phyloP scores from a whole-genome alignment of 2,329 filamentous ascomycete species.

The Stagonosporopsis cucurbitacearum region DNA sequence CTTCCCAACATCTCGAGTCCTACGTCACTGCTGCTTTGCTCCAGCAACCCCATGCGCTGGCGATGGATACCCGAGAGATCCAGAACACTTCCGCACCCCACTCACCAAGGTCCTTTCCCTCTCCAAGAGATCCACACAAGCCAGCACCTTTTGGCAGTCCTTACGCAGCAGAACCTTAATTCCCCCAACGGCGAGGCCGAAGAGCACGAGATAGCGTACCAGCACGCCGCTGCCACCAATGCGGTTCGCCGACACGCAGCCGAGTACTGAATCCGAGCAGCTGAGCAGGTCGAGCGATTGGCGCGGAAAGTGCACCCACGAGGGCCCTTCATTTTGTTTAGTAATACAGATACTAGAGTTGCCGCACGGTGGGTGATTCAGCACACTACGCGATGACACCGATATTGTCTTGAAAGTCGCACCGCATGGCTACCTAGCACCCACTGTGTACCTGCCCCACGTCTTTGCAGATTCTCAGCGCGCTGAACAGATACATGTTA shows the following conservation, averaged over 20 bases:
- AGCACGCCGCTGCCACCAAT: not conserved
- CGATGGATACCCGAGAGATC: not conserved
- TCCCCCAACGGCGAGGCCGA: not conserved
- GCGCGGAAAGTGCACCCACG: no score
- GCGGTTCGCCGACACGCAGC: slow-evolving; percentile 2
- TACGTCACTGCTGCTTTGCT: slow-evolving; percentile 5
- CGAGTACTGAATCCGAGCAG: no score
- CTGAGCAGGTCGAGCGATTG: no score
- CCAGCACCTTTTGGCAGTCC: not conserved
- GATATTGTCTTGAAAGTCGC: no score
- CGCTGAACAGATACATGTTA: no score
- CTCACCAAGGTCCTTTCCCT: not conserved
- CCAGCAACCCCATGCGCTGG: not conserved
- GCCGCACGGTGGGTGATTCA: no score
- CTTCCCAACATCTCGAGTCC: not conserved
- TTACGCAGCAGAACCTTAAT: not conserved
- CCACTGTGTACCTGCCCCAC: no score
- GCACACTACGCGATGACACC: no score
- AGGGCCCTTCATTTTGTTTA: no score
- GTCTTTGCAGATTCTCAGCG: no score
- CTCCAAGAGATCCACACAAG: not conserved
- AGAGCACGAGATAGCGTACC: not conserved
- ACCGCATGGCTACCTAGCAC: no score
- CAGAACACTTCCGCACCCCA: slow-evolving; percentile 1
- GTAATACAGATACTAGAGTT: no score